Percentiles rank a stretch among this genome's conserved stretches.
phyloP scores from a whole-genome alignment of 371 early-diverging fungal genomes.

The Funneliformis caledonium region DNA sequence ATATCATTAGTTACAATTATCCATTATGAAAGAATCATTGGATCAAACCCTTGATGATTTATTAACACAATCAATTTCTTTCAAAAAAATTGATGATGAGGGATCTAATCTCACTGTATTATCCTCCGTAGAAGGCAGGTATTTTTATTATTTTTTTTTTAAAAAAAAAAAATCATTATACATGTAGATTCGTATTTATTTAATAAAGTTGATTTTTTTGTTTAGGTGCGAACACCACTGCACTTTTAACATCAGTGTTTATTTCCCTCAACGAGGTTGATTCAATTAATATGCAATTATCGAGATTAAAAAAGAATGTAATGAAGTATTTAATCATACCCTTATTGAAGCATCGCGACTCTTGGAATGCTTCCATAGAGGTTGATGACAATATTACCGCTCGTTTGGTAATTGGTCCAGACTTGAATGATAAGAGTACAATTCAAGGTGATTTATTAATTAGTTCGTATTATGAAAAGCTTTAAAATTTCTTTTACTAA shows the following conservation, averaged over 20 bases:
- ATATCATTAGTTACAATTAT: constrained; percentile 1
- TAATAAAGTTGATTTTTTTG: not conserved
- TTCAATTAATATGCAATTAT: constrained; percentile 32
- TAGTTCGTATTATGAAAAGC: not conserved
- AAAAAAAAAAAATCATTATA: not conserved
- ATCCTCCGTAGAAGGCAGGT: constrained; percentile 8
- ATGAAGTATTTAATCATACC: constrained; percentile 38
- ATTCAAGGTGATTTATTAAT: not conserved
- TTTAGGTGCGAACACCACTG: constrained; percentile 8
- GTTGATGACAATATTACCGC: constrained; percentile 15
- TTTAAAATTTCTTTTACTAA: not conserved
- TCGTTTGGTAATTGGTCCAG: constrained; percentile 16
- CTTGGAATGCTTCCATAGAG: constrained; percentile 15
- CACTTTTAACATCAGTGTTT: constrained; percentile 32
- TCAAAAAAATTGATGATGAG: constrained; percentile 9
- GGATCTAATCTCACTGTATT: constrained; percentile 21
- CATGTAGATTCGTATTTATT: not conserved
- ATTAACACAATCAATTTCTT: constrained; percentile 28
- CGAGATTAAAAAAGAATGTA: constrained; percentile 36
- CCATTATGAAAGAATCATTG: constrained; percentile 33
- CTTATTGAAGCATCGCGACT: constrained; percentile 23
- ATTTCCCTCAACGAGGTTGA: constrained; percentile 29
- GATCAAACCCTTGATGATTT: constrained; percentile 37
- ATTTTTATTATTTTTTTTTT: not conserved
- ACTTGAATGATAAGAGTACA: not conserved